Evolutionary conservation across 371 early-diverging fungal species (phyloP).

Genomic region (Mucor velutinosus): DNA sequence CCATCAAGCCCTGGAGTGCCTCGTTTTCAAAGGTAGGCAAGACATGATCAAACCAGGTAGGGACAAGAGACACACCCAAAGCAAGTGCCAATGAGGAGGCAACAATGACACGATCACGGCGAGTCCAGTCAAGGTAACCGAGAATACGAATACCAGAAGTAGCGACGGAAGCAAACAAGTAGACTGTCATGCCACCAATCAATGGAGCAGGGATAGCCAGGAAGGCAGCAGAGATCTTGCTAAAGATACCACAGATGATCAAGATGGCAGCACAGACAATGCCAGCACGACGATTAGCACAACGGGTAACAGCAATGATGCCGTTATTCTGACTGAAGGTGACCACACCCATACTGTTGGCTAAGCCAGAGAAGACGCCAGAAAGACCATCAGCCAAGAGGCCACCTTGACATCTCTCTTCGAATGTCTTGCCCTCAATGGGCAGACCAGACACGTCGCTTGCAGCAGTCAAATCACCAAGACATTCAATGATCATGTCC

Average conservation of each 20-base stretch:
- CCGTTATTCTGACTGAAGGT: conserved; percentile 68
- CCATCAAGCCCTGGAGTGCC: conserved; percentile 54
- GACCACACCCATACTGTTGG: conserved; percentile 58
- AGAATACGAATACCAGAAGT: conserved; percentile 64
- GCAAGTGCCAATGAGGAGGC: conserved; percentile 52
- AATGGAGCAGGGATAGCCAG: conserved; percentile 55
- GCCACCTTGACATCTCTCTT: conserved; percentile 61
- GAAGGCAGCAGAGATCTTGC: conserved; percentile 61
- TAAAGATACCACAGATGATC: conserved; percentile 58
- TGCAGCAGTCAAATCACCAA: conserved; percentile 66
- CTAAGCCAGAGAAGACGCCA: conserved; percentile 53
- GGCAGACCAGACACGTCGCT: conserved; percentile 59
- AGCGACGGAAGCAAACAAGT: conserved; percentile 60
- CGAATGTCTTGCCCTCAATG: conserved; percentile 61
- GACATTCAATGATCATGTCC: conserved; percentile 53
- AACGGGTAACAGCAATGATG: conserved; percentile 61
- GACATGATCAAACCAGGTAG: conserved; percentile 56
- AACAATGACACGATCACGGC: conserved; percentile 65
- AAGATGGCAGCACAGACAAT: conserved; percentile 55
- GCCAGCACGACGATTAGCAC: conserved; percentile 60
- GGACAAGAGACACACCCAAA: conserved; percentile 56
- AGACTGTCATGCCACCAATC: conserved; percentile 63
- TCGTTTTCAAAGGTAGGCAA: conserved; percentile 41
- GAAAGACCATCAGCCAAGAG: conserved; percentile 61
- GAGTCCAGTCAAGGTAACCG: conserved; percentile 59